Base-by-base conservation (phyloP, 2,329 filamentous ascomycete species). In the Phaeosphaeriaceae sp. region DNA sequence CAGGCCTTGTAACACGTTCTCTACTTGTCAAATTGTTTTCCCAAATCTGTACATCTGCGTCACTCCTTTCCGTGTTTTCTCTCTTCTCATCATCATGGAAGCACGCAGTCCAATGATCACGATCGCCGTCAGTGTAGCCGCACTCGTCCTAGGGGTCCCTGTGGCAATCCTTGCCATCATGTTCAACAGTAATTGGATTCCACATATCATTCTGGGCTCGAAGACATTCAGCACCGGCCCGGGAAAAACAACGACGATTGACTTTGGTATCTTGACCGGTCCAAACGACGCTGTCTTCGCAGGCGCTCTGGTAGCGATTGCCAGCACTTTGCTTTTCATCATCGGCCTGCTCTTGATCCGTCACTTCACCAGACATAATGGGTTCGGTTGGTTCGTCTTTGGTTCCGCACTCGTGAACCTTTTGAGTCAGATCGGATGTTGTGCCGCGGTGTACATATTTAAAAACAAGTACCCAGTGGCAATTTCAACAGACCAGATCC, bases 331-430 rank as follows among this genome's bases (percentile, higher is more conserved):
- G 13, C 21, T 27, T 17, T 27, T 48, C 22, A 27, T 25, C 11
- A 27, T 48, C 17, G 48, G n/a, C 17, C 21, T 45, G n/a, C 10
- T 50, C 17, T 21, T 36, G 11, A 50, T 36, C 7, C 48, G 48
- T 33, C 48, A 50, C 48, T 50, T 40, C n/a, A 40, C 48, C 25
- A 36, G 11, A 20, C 25, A 50, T 21, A 33, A 48, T n/a, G 24
- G 20, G 15, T 48, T 25, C 10, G 21, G 24, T 24, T 48, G 45
- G 45, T 27, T 50, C 11, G 48, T 21, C 6, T 40, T 50, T 10
- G 48, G 45, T 21, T 17, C 25, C 2, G 9, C 48, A 4, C n/a
- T 40, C 4, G n/a, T 21, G 11, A 36, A 36, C 19, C 15, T 50
- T 1, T 27, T 40, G 48, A 25, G 48, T 27, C 25, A 33, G 21